Evolutionary conservation across 163 green algal genomes (phyloP).

Genomic region (Chlorella variabilis): DNA sequence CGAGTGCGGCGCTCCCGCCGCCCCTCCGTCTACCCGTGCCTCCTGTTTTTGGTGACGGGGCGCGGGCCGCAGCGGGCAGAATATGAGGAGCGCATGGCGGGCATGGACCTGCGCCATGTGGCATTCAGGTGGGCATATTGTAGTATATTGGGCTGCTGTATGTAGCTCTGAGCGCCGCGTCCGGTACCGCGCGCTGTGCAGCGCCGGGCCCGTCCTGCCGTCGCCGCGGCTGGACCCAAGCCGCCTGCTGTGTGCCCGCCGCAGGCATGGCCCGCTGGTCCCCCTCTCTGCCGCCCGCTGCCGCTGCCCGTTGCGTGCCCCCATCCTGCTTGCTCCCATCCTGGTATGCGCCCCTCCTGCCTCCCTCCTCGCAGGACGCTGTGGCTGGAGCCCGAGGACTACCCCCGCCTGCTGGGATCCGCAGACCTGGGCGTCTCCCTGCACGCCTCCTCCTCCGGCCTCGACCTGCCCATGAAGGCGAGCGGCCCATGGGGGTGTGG

Average conservation of each 20-base stretch:
- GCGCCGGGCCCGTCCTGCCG: too few relatives aligned
- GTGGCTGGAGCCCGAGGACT: slow-evolving; percentile 94
- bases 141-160: too few relatives aligned
- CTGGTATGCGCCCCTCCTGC: too few relatives aligned
- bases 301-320: neutral
- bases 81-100: slow-evolving; percentile 69
- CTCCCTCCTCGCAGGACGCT: slow-evolving; percentile 52
- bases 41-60: slow-evolving; percentile 90
- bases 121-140: slow-evolving; percentile 65
- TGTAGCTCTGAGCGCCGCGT: too few relatives aligned
- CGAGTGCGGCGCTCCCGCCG: slow-evolving; percentile 20
- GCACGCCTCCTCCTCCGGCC: slow-evolving; percentile 90
- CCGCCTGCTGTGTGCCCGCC: too few relatives aligned
- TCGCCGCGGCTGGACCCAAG: too few relatives aligned
- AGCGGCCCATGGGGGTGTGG: neutral
- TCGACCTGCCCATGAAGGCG: slow-evolving; percentile 99
- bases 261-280: too few relatives aligned
- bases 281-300: neutral
- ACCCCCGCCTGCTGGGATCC: slow-evolving; percentile 86
- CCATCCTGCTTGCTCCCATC: too few relatives aligned
- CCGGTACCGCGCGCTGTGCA: too few relatives aligned
- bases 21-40: slow-evolving; percentile 43
- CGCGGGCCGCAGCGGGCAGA: slow-evolving; percentile 76
- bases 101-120: slow-evolving; percentile 71
- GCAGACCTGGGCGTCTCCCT: slow-evolving; percentile 96